A percentile compares a stretch with the other conserved stretches of the same genome.
Conservation (phyloP, 148 eudicot genomes). For the Rhododendron ovatum region DNA sequence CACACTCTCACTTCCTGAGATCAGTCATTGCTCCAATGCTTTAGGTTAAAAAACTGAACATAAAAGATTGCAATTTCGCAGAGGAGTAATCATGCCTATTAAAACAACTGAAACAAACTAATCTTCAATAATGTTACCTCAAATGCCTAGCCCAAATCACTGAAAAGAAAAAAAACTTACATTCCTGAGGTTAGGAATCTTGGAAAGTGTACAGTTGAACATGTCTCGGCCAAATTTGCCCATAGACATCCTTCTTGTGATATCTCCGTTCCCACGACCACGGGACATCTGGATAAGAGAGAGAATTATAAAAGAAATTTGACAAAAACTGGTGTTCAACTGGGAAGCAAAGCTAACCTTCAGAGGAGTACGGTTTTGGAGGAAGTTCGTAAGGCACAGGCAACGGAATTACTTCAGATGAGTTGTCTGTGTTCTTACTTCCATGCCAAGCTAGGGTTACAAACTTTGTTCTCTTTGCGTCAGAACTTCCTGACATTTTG, state of each 20-base stretch:
- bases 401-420: constrained; percentile 50
- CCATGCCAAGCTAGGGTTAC: constrained; percentile 64
- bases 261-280: constrained; percentile 95
- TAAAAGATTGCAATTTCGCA: neutral
- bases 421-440: constrained; percentile 19
- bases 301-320: constrained; percentile 2
- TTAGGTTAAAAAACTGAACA: neutral
- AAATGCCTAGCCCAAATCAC: neutral
- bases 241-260: constrained; percentile 70
- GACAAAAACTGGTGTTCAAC: neutral
- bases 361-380: constrained; percentile 65
- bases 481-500: constrained; percentile 19
- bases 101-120: neutral
- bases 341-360: constrained; percentile 36
- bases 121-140: neutral
- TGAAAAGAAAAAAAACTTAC: neutral
- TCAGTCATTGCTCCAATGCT: neutral
- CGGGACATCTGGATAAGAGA: constrained; percentile 58
- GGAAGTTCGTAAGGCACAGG: constrained; percentile 94
- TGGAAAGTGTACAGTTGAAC: constrained; percentile 43
- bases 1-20: neutral
- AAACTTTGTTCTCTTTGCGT: constrained; percentile 47
- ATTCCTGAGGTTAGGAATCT: constrained; percentile 23
- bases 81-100: neutral
- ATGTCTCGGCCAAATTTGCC: constrained; percentile 83